Percentiles rank a stretch among this genome's conserved stretches.
phyloP scores from a whole-genome alignment of 2,329 filamentous ascomycete species.

The Teratosphaeria zuluensis region DNA sequence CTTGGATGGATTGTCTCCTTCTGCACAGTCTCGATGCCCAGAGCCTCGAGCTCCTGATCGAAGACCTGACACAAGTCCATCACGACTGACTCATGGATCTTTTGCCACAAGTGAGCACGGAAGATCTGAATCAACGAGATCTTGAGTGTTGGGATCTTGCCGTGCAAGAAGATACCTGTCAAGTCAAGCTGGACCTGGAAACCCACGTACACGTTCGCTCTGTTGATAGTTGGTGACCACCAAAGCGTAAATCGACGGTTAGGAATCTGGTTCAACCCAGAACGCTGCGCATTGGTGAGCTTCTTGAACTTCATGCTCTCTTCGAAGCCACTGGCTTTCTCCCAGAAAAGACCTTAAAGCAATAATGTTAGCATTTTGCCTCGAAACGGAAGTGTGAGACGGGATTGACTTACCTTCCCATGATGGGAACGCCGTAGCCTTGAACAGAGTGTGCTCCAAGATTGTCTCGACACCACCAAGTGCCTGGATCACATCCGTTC shows the following conservation, averaged over 20 bases:
- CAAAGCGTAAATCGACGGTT: constrained; percentile 97
- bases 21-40: constrained; percentile 94
- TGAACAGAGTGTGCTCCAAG: constrained; percentile 84
- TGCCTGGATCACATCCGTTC: constrained; percentile 94
- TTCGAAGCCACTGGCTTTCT: constrained; percentile 19
- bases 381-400: not conserved
- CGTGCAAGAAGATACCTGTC: constrained; percentile 97
- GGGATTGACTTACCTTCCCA: constrained; percentile 65
- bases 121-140: constrained; percentile 99
- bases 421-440: constrained; percentile 88
- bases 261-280: constrained; percentile 94
- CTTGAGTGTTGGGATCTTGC: constrained; percentile 95
- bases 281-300: constrained; percentile 90
- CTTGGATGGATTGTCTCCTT: constrained; percentile 98
- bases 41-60: constrained; percentile 88
- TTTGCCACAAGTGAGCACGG: constrained; percentile 98
- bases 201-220: constrained; percentile 92
- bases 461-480: constrained; percentile 96
- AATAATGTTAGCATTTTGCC: not conserved
- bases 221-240: constrained; percentile 58
- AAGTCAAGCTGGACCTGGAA: constrained; percentile 98
- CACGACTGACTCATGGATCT: constrained; percentile 96
- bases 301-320: constrained; percentile 64
- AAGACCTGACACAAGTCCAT: constrained; percentile 99
- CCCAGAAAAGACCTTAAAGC: constrained; percentile 58